Percentiles rank a stretch among this genome's conserved stretches.
These are phyloP conservation scores for Echites panduratus DNA, from an alignment of 257 asterid genomes.

Conservation along the genomic window DNA sequence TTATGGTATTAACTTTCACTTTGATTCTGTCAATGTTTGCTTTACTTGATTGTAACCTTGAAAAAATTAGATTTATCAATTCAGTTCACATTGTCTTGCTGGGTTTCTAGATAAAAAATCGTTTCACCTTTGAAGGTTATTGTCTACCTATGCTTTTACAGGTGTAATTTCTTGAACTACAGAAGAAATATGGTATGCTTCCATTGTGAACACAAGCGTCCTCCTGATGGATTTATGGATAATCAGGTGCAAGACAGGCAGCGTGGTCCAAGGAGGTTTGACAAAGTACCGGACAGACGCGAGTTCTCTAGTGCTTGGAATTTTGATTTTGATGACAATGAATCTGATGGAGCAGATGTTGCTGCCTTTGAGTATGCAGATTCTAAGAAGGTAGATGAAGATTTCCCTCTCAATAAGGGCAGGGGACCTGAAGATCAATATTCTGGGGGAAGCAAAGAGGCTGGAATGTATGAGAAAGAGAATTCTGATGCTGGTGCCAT, in stretches of 20 bases:
- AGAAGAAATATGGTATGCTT: conserved; percentile 90
- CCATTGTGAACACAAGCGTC: conserved; percentile 94
- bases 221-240: conserved; percentile 65
- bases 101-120: not conserved
- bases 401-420: conserved; percentile 34
- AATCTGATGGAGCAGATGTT: conserved; percentile 96
- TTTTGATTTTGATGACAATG: conserved; percentile 93
- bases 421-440: conserved; percentile 39
- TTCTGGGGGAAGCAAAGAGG: conserved; percentile 29
- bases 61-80: not conserved
- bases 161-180: conserved; percentile 96
- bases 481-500: conserved; percentile 31
- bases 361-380: conserved; percentile 94
- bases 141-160: conserved; percentile 29
- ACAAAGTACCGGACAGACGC: conserved; percentile 38
- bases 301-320: conserved; percentile 86
- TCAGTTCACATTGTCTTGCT: not conserved
- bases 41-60: not conserved
- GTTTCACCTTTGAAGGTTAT: not conserved
- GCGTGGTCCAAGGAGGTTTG: conserved; percentile 39
- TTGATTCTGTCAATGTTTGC: not conserved
- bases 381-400: conserved; percentile 47
- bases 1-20: not conserved
- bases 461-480: conserved; percentile 36
- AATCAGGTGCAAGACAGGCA: conserved; percentile 47